phyloP scores from a whole-genome alignment of 352 stramenopile species.

The Phytophthora pisi region DNA sequence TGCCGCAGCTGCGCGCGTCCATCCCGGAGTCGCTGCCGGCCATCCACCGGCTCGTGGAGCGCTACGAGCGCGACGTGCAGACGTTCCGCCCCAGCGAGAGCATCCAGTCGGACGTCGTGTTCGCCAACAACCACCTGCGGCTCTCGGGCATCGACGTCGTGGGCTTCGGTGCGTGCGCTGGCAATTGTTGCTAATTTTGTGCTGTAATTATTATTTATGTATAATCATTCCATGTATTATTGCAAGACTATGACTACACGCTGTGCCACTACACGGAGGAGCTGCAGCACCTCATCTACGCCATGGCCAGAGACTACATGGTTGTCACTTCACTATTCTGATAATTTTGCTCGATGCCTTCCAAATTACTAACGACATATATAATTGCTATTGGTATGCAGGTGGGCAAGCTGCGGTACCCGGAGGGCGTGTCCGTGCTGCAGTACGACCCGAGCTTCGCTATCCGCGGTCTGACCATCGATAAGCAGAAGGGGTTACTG shows the following conservation, averaged over 20 bases:
- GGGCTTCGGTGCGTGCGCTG: conserved; percentile 53
- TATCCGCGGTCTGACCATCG: conserved; percentile 93
- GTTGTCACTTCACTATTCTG: conserved; percentile 14
- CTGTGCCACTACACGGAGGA: conserved; percentile 93
- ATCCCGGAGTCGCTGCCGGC: conserved; percentile 48
- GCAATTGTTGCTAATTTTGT: conserved; percentile 5
- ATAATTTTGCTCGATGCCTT: too few species aligned
- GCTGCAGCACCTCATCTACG: conserved; percentile 93
- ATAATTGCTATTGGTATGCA: conserved; percentile 13
- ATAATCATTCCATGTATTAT: too few species aligned
- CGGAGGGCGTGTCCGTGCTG: conserved; percentile 74
- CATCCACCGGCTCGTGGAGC: conserved; percentile 49
- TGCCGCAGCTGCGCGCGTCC: conserved; percentile 53
- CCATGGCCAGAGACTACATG: conserved; percentile 89
- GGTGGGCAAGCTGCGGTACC: conserved; percentile 85
- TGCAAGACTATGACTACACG: conserved; percentile 92
- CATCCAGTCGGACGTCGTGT: conserved; percentile 64
- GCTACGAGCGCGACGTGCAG: conserved; percentile 55
- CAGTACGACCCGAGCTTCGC: conserved; percentile 91
- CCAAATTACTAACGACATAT: background rate
- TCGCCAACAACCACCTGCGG: conserved; percentile 77
- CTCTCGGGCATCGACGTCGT: conserved; percentile 75
- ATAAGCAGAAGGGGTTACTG: conserved; percentile 92
- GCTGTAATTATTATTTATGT: background rate
- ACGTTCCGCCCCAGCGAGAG: conserved; percentile 49